Percentiles rank a stretch among this genome's conserved stretches.
Evolutionary conservation across 2,329 filamentous ascomycete species (phyloP).

Genomic region (Talaromyces islandicus): DNA sequence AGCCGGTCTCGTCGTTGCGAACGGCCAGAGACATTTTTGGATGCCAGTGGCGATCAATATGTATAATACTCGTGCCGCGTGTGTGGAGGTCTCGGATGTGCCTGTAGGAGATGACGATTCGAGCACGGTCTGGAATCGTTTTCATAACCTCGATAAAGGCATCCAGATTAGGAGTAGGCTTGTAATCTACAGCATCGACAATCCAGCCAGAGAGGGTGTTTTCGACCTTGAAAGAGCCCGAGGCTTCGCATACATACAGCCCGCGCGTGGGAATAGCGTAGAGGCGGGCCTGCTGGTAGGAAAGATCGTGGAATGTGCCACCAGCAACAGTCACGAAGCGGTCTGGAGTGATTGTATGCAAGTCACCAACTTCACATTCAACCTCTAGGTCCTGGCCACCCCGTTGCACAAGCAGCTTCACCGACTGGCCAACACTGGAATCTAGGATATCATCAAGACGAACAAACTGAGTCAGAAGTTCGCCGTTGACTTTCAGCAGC

Average conservation of each 20-base stretch:
- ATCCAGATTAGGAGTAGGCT: slow-evolving; percentile 79
- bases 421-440: slow-evolving; percentile 70
- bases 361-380: slow-evolving; percentile 76
- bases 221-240: slow-evolving; percentile 91
- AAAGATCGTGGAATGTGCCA: slow-evolving; percentile 90
- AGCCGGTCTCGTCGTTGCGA: slow-evolving; percentile 79
- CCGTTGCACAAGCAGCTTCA: slow-evolving; percentile 77
- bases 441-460: slow-evolving; percentile 87
- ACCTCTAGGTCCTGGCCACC: slow-evolving; percentile 84
- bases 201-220: slow-evolving; percentile 89
- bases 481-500: slow-evolving; percentile 84
- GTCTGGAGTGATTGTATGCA: slow-evolving; percentile 92
- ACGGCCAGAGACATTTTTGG: slow-evolving; percentile 89
- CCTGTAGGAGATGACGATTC: slow-evolving; percentile 92
- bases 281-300: slow-evolving; percentile 93
- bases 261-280: slow-evolving; percentile 90
- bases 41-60: slow-evolving; percentile 93
- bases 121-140: slow-evolving; percentile 70
- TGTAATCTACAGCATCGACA: slow-evolving; percentile 85
- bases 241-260: slow-evolving; percentile 90
- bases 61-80: slow-evolving; percentile 83
- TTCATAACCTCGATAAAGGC: slow-evolving; percentile 90
- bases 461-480: slow-evolving; percentile 89
- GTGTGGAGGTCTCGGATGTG: slow-evolving; percentile 93
- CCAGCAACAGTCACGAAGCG: slow-evolving; percentile 92